phyloP scores from a whole-genome alignment of 106 monocot genomes.

The Phalaenopsis equestris region DNA sequence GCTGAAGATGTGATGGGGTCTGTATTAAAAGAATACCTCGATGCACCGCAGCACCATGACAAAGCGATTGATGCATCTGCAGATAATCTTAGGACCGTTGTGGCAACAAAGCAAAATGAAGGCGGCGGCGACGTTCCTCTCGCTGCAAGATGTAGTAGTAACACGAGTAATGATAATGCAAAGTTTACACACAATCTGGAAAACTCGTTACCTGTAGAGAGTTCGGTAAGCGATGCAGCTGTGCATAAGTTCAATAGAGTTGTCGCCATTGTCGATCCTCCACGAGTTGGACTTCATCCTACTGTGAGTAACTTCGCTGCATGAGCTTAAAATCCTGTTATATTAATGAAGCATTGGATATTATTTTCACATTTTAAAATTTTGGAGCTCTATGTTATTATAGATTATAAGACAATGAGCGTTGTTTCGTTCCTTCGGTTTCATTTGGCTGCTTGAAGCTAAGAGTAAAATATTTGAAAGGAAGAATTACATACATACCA shows the following conservation, averaged over 20 bases:
- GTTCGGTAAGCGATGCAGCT: slow-evolving; percentile 1
- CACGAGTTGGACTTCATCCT: slow-evolving; percentile 83
- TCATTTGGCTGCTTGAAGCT: not conserved
- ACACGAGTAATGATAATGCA: not conserved
- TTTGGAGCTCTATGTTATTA: not conserved
- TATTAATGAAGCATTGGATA: not conserved
- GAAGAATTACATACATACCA: no score
- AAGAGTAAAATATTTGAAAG: no score
- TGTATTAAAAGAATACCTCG: slow-evolving; percentile 72
- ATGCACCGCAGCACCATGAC: slow-evolving; percentile 24
- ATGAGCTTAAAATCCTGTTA: not conserved
- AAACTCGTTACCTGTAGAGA: not conserved
- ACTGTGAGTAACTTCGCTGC: slow-evolving; percentile 38
- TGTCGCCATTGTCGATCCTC: slow-evolving; percentile 95
- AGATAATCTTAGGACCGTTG: not conserved
- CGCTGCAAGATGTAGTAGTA: not conserved
- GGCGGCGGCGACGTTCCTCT: not conserved
- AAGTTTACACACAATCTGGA: not conserved
- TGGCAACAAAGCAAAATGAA: not conserved
- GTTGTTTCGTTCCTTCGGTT: not conserved
- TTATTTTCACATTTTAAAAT: not conserved
- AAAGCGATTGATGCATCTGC: slow-evolving; percentile 1
- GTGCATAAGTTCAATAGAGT: slow-evolving; percentile 50
- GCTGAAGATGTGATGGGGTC: slow-evolving; percentile 83
- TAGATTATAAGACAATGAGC: not conserved